Evolutionary conservation across 2,329 filamentous ascomycete genomes (phyloP).

Genomic region (Epichloe sp.): DNA sequence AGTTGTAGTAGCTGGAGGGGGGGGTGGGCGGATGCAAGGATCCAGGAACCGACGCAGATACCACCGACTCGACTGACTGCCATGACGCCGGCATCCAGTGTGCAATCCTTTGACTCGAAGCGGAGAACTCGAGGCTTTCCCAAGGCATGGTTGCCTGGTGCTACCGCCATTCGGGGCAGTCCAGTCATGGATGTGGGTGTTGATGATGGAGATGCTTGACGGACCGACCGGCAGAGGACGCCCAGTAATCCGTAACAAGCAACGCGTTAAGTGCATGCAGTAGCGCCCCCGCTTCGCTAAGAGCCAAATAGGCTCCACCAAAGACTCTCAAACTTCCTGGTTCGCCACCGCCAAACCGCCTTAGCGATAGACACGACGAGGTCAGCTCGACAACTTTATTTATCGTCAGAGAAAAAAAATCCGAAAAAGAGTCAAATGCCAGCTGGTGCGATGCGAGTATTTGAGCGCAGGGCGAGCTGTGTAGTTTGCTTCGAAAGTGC

Average conservation of each 20-base stretch:
- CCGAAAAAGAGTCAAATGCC: no score
- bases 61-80: background rate
- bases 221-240: background rate
- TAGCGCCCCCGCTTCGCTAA: slow-evolving; percentile 5
- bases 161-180: slow-evolving; percentile 7
- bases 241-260: background rate
- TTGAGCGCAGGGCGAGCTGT: background rate
- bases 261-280: slow-evolving; percentile 10
- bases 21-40: slow-evolving; percentile 3
- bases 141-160: slow-evolving; percentile 20
- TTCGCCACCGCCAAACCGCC: background rate
- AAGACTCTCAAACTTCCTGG: background rate
- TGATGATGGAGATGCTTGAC: background rate
- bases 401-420: background rate
- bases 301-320: background rate
- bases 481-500: background rate
- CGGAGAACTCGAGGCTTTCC: background rate
- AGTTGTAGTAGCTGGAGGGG: background rate
- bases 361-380: background rate
- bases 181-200: background rate
- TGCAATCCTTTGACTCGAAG: slow-evolving; percentile 3
- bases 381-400: background rate
- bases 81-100: background rate
- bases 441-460: no score
- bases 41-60: slow-evolving; percentile 7